Conservation (phyloP, 257 asterid genomes). For the Echites panduratus region DNA sequence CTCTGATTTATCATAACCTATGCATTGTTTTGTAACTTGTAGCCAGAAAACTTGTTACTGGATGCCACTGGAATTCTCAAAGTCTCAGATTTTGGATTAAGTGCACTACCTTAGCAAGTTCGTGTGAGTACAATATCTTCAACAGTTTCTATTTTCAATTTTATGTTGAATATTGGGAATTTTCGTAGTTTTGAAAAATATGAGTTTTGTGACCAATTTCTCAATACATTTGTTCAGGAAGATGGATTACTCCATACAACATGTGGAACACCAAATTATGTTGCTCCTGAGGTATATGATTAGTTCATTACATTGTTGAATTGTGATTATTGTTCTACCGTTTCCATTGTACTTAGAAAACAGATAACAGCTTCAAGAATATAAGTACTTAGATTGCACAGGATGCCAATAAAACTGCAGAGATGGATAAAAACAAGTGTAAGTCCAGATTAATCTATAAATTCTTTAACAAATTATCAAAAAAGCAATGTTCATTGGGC, state of each 20-base stretch:
- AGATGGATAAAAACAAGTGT: too few relatives aligned
- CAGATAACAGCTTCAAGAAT: too few relatives aligned
- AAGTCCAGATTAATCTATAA: too few relatives aligned
- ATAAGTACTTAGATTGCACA: too few relatives aligned
- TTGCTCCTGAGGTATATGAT: constrained; percentile 78
- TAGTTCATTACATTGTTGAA: constrained; percentile 9
- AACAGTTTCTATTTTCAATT: background rate
- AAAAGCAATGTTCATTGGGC: too few relatives aligned
- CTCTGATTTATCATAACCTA: background rate
- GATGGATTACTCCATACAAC: constrained; percentile 97
- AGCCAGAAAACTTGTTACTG: constrained; percentile 91
- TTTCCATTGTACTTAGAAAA: constrained; percentile 4
- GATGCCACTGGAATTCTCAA: constrained; percentile 74
- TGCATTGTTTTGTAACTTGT: constrained; percentile 3
- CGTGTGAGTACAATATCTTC: constrained; percentile 43
- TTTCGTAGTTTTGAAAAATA: background rate
- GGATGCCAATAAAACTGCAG: too few relatives aligned
- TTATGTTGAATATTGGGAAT: background rate
- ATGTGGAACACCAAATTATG: constrained; percentile 97
- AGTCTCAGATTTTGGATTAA: constrained; percentile 92
- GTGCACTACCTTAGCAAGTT: constrained; percentile 95
- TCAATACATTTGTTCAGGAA: constrained; percentile 47
- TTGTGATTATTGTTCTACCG: constrained; percentile 6
- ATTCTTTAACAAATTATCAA: too few relatives aligned
- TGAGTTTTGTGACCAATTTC: constrained; percentile 4